phyloP scores from a whole-genome alignment of 148 eudicot species.

The Polygonum aviculare region DNA sequence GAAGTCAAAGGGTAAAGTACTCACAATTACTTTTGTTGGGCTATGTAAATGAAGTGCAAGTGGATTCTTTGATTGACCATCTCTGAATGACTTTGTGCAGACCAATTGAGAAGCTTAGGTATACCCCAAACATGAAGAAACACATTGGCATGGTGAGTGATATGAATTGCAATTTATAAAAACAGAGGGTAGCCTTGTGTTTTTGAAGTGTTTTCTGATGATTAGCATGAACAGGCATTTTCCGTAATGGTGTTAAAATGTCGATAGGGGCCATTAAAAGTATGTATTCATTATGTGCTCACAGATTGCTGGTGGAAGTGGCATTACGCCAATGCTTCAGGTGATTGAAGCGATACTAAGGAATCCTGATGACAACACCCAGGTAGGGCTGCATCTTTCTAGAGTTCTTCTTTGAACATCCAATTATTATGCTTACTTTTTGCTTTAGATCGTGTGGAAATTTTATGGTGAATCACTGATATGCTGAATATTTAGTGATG shows the following conservation, averaged over 20 bases:
- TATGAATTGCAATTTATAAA: neutral
- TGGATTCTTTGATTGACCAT: neutral
- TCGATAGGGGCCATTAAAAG: neutral
- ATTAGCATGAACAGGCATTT: neutral
- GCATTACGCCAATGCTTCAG: slow-evolving; percentile 98
- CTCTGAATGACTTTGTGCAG: slow-evolving; percentile 33
- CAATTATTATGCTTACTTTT: neutral
- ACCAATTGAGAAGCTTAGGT: slow-evolving; percentile 91
- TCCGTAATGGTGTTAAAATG: neutral
- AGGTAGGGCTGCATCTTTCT: slow-evolving; percentile 29
- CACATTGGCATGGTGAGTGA: slow-evolving; percentile 92
- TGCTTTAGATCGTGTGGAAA: neutral
- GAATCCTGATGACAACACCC: slow-evolving; percentile 85
- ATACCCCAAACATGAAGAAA: slow-evolving; percentile 98
- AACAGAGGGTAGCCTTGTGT: neutral
- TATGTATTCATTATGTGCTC: neutral
- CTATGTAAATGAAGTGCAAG: neutral
- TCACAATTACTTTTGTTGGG: neutral
- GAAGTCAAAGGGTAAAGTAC: slow-evolving; percentile 90
- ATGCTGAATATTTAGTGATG: neutral
- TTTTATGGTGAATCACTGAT: neutral
- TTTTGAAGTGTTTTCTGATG: neutral
- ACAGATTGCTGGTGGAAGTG: slow-evolving; percentile 96
- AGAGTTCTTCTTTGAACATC: neutral
- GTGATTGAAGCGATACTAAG: slow-evolving; percentile 79